A percentile compares a stretch with the other conserved stretches of the same genome.
phyloP scores from a whole-genome alignment of 805 yeast genomes.

The Myxozyma vanderwaltii region DNA sequence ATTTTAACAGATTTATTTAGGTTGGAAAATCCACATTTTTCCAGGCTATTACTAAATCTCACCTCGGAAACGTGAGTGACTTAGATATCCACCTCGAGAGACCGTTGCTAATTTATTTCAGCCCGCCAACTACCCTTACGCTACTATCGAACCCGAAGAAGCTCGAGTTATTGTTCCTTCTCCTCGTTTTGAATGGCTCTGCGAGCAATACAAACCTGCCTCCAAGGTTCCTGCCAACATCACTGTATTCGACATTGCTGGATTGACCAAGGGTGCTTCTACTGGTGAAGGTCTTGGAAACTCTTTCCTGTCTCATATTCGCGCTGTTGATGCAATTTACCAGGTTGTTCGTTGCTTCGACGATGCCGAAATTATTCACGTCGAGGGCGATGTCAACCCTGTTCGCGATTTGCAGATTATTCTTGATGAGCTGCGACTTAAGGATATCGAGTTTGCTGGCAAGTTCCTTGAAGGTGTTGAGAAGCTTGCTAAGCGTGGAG shows the following conservation, averaged over 20 bases:
- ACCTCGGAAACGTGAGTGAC: conserved; percentile 63
- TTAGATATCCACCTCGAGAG: too few relatives aligned
- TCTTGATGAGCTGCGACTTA: conserved; percentile 86
- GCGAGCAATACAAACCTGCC: conserved; percentile 74
- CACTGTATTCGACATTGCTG: conserved; percentile 96
- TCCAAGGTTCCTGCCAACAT: conserved; percentile 78
- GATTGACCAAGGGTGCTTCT: conserved; percentile 73
- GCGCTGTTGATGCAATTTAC: conserved; percentile 97
- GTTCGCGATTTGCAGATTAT: conserved; percentile 91
- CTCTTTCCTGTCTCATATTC: conserved; percentile 92
- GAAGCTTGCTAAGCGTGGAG: conserved; percentile 83
- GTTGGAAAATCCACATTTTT: conserved; percentile 97
- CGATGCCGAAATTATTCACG: conserved; percentile 96
- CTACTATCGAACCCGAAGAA: conserved; percentile 97
- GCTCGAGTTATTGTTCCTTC: conserved; percentile 95
- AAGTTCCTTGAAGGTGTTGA: conserved; percentile 78
- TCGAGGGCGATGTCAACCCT: conserved; percentile 96
- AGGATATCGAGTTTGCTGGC: conserved; percentile 92
- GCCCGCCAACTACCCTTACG: conserved; percentile 98
- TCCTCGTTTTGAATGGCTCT: conserved; percentile 76
- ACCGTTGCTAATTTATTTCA: too few relatives aligned
- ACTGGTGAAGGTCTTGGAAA: conserved; percentile 98
- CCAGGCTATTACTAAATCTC: conserved; percentile 93
- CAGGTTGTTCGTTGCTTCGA: conserved; percentile 98
- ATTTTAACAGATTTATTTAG: conserved; percentile 22